Evolutionary conservation across 2,329 filamentous ascomycete genomes (phyloP).

Genomic region (Trichoderma sp.): DNA sequence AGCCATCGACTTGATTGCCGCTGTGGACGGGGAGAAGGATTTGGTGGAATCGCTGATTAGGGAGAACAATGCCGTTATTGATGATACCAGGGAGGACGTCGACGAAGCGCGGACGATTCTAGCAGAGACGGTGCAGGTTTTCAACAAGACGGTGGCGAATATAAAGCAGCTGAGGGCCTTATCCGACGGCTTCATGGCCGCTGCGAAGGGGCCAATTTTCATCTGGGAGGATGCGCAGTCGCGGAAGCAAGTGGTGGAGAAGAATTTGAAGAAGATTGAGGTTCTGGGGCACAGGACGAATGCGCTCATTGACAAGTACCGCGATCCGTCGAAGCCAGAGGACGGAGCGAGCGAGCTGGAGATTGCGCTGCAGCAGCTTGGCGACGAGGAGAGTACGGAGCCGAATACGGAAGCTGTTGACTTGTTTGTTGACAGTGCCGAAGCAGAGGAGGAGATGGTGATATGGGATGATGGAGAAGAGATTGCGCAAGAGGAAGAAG

Average conservation of each 20-base stretch:
- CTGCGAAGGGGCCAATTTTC: not conserved
- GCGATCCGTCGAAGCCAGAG: not conserved
- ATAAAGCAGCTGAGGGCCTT: not conserved
- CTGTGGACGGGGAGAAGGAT: not conserved
- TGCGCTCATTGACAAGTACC: not conserved
- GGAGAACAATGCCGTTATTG: not conserved
- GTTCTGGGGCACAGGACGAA: not conserved
- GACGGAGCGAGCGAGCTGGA: not conserved
- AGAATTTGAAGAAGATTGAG: not conserved
- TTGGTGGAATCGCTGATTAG: not conserved
- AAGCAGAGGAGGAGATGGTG: not conserved
- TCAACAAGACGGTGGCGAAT: not conserved
- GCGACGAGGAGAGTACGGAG: not conserved
- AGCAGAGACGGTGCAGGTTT: not conserved
- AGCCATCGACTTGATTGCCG: not conserved
- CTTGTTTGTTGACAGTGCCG: not conserved
- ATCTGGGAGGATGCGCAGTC: not conserved
- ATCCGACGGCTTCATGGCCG: not conserved
- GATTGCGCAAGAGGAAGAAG: too few species aligned
- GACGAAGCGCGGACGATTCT: not conserved
- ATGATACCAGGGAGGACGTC: not conserved
- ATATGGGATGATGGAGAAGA: not conserved
- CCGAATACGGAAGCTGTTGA: accelerated
- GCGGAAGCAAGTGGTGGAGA: not conserved
- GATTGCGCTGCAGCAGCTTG: not conserved